Percentiles rank a stretch among this genome's conserved stretches.
Evolutionary conservation across 768 basidiomycete genomes (phyloP).

Genomic region (Termitomyces sp.): DNA sequence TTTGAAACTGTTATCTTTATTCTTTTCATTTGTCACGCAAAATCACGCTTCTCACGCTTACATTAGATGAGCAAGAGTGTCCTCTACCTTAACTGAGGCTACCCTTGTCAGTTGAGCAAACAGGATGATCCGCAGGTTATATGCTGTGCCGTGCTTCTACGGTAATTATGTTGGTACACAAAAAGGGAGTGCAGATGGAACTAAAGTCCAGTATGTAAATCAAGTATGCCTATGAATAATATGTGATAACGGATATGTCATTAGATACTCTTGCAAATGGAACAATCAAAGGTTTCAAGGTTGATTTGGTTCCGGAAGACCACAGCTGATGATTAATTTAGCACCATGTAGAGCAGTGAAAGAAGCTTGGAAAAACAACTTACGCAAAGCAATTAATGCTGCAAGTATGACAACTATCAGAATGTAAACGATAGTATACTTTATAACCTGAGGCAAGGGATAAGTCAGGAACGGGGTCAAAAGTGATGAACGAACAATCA

Average conservation of each 20-base stretch:
- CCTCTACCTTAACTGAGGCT: no score
- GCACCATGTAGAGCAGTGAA: not conserved
- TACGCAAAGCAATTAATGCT: slow-evolving; percentile 79
- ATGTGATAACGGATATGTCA: slow-evolving; percentile 30
- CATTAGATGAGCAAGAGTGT: no score
- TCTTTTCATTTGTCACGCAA: no score
- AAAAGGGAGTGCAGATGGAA: slow-evolving; percentile 13
- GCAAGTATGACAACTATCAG: slow-evolving; percentile 71
- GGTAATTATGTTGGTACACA: slow-evolving; percentile 18
- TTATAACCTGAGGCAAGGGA: slow-evolving; percentile 49
- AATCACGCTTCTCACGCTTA: no score
- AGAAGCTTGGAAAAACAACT: slow-evolving; percentile 28
- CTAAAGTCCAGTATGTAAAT: slow-evolving; percentile 17
- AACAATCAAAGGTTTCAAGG: slow-evolving; percentile 56
- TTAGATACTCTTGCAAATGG: slow-evolving; percentile 84
- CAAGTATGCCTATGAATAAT: slow-evolving; percentile 11
- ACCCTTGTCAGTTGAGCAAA: not conserved
- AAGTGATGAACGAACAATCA: slow-evolving; percentile 57
- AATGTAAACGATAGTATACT: slow-evolving; percentile 81
- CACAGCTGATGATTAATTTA: slow-evolving; percentile 41
- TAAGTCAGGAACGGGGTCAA: not conserved
- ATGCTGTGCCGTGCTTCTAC: slow-evolving; percentile 13
- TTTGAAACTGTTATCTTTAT: no score
- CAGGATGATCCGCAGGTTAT: slow-evolving; percentile 7
- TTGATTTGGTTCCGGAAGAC: slow-evolving; percentile 75